Conservation (phyloP, 1,139 yeast species). For the Yamadazyma taylorii region DNA sequence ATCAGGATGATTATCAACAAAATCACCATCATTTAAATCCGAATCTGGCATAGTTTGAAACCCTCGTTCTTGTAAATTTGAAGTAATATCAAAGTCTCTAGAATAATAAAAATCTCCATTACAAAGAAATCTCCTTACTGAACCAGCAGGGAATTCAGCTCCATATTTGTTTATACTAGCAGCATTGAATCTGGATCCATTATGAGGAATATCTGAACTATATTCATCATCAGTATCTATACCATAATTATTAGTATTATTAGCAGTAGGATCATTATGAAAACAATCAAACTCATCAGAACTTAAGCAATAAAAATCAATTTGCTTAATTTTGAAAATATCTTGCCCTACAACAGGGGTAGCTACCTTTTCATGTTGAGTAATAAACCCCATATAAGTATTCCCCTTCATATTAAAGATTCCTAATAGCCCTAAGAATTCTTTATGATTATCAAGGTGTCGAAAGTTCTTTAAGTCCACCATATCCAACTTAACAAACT, state of each 20-base stretch:
- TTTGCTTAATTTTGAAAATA: constrained; percentile 53
- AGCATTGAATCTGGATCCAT: not conserved
- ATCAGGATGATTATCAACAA: constrained; percentile 22
- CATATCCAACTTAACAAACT: constrained; percentile 40
- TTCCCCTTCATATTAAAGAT: constrained; percentile 54
- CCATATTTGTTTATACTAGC: constrained; percentile 5
- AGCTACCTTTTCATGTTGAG: constrained; percentile 57
- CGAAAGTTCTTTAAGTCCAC: constrained; percentile 40
- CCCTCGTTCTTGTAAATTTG: constrained; percentile 59
- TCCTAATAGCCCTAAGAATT: constrained; percentile 61
- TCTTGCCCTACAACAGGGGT: constrained; percentile 56
- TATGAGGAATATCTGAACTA: not conserved
- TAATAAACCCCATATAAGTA: constrained; percentile 58
- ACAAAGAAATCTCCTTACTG: constrained; percentile 54
- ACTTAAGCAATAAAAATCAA: constrained; percentile 63
- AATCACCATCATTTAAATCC: not conserved
- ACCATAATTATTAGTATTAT: constrained; percentile 7
- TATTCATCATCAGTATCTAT: constrained; percentile 8
- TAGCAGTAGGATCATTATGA: constrained; percentile 6
- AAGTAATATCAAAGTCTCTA: constrained; percentile 62
- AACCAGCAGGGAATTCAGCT: constrained; percentile 56
- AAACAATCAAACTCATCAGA: constrained; percentile 52
- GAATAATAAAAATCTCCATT: constrained; percentile 70
- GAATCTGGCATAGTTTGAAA: constrained; percentile 9
- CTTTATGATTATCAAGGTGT: constrained; percentile 40